These are phyloP conservation scores for Strobilomyces dryophilus DNA, from an alignment of 768 basidiomycete species.

Conservation along the genomic window DNA sequence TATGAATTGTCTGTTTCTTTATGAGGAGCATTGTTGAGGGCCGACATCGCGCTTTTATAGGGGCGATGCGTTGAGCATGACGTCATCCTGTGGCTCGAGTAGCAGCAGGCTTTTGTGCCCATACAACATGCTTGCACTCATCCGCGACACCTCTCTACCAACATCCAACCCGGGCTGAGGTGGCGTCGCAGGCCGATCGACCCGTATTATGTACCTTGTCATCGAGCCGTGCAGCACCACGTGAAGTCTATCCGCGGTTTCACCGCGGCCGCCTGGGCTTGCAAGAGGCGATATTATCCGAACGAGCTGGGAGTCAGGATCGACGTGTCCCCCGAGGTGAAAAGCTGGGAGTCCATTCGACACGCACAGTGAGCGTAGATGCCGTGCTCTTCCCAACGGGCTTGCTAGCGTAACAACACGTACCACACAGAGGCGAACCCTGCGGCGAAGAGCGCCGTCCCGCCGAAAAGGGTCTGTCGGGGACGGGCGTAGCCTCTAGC, in stretches of 20 bases:
- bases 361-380: constrained; percentile 17
- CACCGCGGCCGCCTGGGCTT: constrained; percentile 16
- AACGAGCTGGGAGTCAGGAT: too few relatives aligned
- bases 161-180: neutral
- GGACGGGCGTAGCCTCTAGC: neutral
- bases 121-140: neutral
- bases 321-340: too few relatives aligned
- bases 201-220: neutral
- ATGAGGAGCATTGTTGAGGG: constrained; percentile 13
- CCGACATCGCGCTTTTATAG: constrained; percentile 18
- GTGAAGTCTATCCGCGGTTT: constrained; percentile 15
- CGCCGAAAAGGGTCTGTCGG: constrained; percentile 21
- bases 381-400: constrained; percentile 17
- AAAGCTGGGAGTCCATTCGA: neutral
- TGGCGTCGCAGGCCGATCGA: neutral
- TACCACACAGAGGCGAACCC: constrained; percentile 23
- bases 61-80: constrained; percentile 22
- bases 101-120: too few relatives aligned
- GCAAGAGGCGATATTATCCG: constrained; percentile 27
- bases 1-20: neutral
- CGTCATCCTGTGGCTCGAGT: constrained; percentile 26
- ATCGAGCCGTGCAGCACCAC: neutral
- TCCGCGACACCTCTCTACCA: neutral
- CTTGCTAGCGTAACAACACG: constrained; percentile 15
- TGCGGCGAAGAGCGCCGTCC: constrained; percentile 16